Evolutionary conservation across 2,329 filamentous ascomycete genomes (phyloP), one percentile per base, ranked within the genome.

Genomic region (Diaporthe sp.): DNA sequence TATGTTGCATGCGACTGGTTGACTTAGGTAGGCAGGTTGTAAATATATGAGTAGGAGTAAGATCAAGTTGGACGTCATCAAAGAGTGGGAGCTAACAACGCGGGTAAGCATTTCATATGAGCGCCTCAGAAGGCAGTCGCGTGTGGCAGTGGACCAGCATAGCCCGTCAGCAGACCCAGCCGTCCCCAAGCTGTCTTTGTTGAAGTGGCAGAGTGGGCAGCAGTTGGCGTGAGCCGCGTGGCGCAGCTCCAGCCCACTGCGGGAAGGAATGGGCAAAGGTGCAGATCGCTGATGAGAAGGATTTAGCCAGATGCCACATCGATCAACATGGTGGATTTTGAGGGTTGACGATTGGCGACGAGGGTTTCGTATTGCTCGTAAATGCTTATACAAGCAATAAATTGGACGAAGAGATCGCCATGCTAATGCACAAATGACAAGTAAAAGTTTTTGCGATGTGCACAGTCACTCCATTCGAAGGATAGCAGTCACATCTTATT

Each of bases 81-180:
- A 50, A 33, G 35, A 28, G 1, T 19, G 13, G n/a, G 7, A 61
- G n/a, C n/a, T 22, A 8, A 30, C 15, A 25, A 61, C 13, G 28
- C 40, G 17, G 42, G 40, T 33, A 17, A 47, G 60, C 60, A 15
- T 22, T 22, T 66, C 42, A 66, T 25, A 42, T 66, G 42, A 47
- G 19, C 8, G 60, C 5, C 8, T 12, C 60, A 10, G 7, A 10
- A 25, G 60, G 60, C 60, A 66, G 60, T 47, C 60, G 60, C 60
- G 42, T 33, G 60, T 66, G 61, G 61, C 61, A 66, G 61, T 66
- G 64, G 9, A 25, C 1, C 13, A 28, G 64, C 64, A 67, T 38
- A 67, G 64, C 64, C 64, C 64, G 64, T 68, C 64, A 68, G 64
- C 64, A 68, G n/a, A 17, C 47, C 22, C 30, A 25, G 22, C 38